phyloP scores from a whole-genome alignment of 2,329 filamentous ascomycete genomes.

The Tolypocladium amazonense region DNA sequence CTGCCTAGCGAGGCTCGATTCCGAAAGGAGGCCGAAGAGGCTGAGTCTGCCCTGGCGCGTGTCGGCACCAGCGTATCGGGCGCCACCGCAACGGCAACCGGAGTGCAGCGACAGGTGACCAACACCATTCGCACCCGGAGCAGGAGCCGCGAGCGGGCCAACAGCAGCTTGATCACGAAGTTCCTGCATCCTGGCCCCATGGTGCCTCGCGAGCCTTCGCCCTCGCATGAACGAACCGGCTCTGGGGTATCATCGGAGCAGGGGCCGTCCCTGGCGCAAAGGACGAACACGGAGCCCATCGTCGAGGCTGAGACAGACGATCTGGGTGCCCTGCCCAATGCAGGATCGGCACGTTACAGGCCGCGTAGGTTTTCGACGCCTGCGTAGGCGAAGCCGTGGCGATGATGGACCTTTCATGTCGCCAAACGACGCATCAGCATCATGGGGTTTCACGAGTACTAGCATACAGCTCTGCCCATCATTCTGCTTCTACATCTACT shows the following conservation, averaged over 20 bases:
- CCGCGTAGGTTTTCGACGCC: conserved; percentile 16
- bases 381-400: conserved; percentile 10
- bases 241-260: conserved; percentile 12
- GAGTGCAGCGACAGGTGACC: conserved; percentile 17
- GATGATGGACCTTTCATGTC: background rate
- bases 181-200: conserved; percentile 38
- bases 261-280: conserved; percentile 3
- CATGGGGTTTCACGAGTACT: background rate
- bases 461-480: background rate
- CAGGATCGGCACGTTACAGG: conserved; percentile 13
- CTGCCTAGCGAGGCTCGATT: conserved; percentile 47
- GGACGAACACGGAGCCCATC: conserved; percentile 13
- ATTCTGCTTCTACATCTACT: background rate
- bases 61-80: conserved; percentile 24
- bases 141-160: conserved; percentile 25
- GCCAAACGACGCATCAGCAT: background rate
- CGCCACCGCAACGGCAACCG: conserved; percentile 13
- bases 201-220: conserved; percentile 16
- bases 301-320: conserved; percentile 16
- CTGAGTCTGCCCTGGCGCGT: conserved; percentile 26
- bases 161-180: conserved; percentile 32
- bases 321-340: conserved; percentile 13
- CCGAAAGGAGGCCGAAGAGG: conserved; percentile 39
- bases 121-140: conserved; percentile 22
- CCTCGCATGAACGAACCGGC: conserved; percentile 13